Base-by-base conservation (phyloP, 2,329 filamentous ascomycete species). In the Arthroderma sp. region DNA sequence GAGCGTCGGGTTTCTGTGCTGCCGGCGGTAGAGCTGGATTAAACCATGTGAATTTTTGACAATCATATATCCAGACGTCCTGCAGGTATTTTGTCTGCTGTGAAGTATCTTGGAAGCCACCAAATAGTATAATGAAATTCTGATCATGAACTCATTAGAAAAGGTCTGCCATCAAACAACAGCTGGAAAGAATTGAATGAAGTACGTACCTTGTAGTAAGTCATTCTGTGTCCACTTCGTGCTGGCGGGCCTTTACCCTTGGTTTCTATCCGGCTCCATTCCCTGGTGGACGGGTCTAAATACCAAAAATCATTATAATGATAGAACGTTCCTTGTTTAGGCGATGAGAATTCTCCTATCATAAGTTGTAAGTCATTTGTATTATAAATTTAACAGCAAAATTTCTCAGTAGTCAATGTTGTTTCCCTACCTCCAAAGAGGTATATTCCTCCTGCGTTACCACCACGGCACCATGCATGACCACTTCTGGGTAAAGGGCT, bases 281-380 rank as follows among this genome's bases (percentile, higher is more conserved):
- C 91, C 55, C 87, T 75, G 5, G 77, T 80, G 6, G 74, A 75
- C 0, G 89, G 83, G 58, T 96, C 88, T 37, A 96, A 74, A 41
- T 83, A 75, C 89, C 91, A 98, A 62, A 98, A 96, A 66, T 96
- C 91, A 57, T 94, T 94, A 68, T 98, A 98, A 65, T 98, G 91
- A 63, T 98, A 95, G 58, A 98, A 98, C 0, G 89, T 96, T 3
- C 91, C 91, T 65, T 96, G 91, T 61, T 95, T 96, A 2, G 91
- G 91, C 29, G 83, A 89, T 47, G 85, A 93, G 63, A 98, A 98
- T 65, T 98, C 91, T 49, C 89, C 65, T 67, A 45, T 46, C 43
- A 33, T 15, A 8, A 37, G 3, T 9, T 3, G 42, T 29, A 22
- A 45, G 27, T 33, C 8, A 42, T 42, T 15, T 30, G 22, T 31